Percentiles rank a stretch among this genome's conserved stretches.
Evolutionary conservation across 352 stramenopile species (phyloP).

Genomic region (Sclerospora graminicola): DNA sequence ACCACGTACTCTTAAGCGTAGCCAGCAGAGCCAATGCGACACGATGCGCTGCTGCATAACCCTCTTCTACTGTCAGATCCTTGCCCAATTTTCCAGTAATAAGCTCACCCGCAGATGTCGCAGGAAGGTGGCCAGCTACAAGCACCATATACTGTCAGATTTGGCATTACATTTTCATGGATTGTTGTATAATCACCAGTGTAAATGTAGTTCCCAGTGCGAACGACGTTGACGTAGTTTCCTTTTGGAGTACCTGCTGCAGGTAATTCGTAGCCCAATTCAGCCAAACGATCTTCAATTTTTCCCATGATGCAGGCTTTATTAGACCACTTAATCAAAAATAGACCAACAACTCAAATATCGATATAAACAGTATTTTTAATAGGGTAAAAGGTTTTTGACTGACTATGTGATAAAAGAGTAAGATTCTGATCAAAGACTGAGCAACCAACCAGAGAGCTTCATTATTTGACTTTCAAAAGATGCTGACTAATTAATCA

Average conservation of each 20-base stretch:
- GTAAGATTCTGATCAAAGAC: too few relatives aligned
- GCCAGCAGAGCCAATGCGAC: conserved; percentile 86
- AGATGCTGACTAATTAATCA: too few relatives aligned
- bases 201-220: conserved; percentile 79
- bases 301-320: too few relatives aligned
- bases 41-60: conserved; percentile 85
- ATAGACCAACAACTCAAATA: too few relatives aligned
- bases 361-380: too few relatives aligned
- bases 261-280: conserved; percentile 80
- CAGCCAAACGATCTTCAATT: conserved; percentile 25
- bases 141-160: too few relatives aligned
- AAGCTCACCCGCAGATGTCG: conserved; percentile 59
- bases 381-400: too few relatives aligned
- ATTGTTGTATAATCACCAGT: not conserved
- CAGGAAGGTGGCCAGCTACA: conserved; percentile 72
- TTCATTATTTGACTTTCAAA: too few relatives aligned
- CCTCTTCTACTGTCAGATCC: conserved; percentile 84
- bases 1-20: conserved; percentile 78
- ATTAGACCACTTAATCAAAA: too few relatives aligned
- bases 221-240: conserved; percentile 83
- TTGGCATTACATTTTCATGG: too few relatives aligned
- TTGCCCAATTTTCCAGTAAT: conserved; percentile 85
- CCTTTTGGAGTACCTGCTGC: conserved; percentile 80
- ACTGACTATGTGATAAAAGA: too few relatives aligned
- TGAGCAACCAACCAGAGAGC: too few relatives aligned